Base-by-base conservation (phyloP, 1,284 basidiomycete genomes). In the Boletellus deceptivus region DNA sequence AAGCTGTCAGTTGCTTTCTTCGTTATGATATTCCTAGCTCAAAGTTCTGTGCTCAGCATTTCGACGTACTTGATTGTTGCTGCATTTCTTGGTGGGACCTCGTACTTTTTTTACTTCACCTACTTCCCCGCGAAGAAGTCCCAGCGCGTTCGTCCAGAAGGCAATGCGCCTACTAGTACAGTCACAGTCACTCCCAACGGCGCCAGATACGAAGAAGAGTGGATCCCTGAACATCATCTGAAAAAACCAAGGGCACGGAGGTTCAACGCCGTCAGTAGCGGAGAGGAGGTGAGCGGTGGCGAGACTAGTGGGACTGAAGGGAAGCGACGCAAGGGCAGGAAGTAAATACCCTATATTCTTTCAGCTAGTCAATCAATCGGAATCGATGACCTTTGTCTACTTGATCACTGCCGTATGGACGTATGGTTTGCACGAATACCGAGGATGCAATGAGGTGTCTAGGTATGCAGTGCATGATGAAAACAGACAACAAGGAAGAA, bases 221-320 rank as follows among this genome's bases (percentile, higher is more conserved):
- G 92, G 92, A 94, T 95, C 61, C 92, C 92, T 16, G 86, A 85
- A 59, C 86, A 91, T 61, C 91, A 93, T 61, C 72, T 93, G 56
- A 86, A 82, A 73, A 88, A 89, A 70, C 56, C 72, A 34, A 87
- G 82, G 69, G 64, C 70, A 18, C 69, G 70, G 47, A 83, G 78
- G 64, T 73, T 75, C 42, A 68, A 70, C 46, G 62, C 56, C 45
- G 52, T 74, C 61, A 82, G 76, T 48, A 86, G 85, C 56, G 87
- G 79, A 31, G 87, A 89, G 53, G 86, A 90, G 59, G 62, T 78
- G 41, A 88, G 84, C 54, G 81, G 76, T 13, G 72, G 70, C 2
- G 84, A 86, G 62, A 63, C 72, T 13, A 84, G 82, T 49, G 79
- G 78, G 1, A 69, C 75, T 20, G 85, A 87, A 59, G 75, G 77